phyloP scores from a whole-genome alignment of 2,329 filamentous ascomycete species.

The Herpotrichia juniperi region DNA sequence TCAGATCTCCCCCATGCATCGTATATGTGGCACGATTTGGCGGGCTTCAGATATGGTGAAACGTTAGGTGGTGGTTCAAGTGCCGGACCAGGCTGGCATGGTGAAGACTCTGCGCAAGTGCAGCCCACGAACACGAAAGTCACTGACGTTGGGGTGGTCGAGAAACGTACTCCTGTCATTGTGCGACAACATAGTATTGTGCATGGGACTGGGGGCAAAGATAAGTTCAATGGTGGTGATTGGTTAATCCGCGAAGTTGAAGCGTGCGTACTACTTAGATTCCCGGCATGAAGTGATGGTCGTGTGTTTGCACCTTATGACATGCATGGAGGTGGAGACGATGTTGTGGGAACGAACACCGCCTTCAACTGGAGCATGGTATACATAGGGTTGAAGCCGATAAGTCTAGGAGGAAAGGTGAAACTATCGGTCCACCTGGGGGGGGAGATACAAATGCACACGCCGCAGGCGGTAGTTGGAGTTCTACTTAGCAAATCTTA shows the following conservation, averaged over 20 bases:
- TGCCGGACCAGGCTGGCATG: constrained; percentile 36
- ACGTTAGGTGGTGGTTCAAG: constrained; percentile 44
- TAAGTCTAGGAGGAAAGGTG: constrained; percentile 42
- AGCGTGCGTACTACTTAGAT: constrained; percentile 38
- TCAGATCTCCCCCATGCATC: too few species aligned
- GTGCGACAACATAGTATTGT: constrained; percentile 40
- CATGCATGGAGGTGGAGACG: constrained; percentile 39
- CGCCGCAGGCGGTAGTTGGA: constrained; percentile 15
- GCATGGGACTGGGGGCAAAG: constrained; percentile 35
- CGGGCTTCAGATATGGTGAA: constrained; percentile 42
- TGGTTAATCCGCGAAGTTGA: constrained; percentile 46
- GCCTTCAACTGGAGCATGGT: constrained; percentile 34
- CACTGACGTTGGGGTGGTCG: constrained; percentile 43
- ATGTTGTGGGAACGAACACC: constrained; percentile 32
- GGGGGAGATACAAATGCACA: constrained; percentile 24
- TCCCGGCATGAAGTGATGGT: constrained; percentile 46
- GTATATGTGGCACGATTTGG: too few species aligned
- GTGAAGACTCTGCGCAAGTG: constrained; percentile 34
- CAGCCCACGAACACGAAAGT: constrained; percentile 44
- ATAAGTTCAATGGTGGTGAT: constrained; percentile 40
- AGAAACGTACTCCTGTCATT: constrained; percentile 44
- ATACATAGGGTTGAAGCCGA: constrained; percentile 27
- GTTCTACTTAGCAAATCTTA: background rate
- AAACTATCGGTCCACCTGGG: constrained; percentile 39
- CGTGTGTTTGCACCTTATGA: constrained; percentile 44